phyloP scores from a whole-genome alignment of 2,329 filamentous ascomycete species.

The Cercospora canescens region DNA sequence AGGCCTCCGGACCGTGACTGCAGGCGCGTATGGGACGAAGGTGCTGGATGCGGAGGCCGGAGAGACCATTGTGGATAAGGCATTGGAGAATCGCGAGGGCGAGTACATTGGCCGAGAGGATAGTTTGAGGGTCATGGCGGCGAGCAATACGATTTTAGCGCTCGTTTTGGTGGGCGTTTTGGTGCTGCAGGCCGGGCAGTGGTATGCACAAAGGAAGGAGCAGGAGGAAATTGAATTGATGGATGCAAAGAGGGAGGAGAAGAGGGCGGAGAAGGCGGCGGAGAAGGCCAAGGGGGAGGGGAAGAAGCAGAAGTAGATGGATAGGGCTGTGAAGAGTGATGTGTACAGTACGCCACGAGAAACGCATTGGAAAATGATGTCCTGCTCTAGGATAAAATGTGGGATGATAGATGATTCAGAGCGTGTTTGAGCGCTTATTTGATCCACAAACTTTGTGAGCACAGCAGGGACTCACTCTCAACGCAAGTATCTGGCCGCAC shows the following conservation, averaged over 20 bases:
- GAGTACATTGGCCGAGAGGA: slow-evolving; percentile 82
- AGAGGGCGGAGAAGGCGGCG: slow-evolving; percentile 39
- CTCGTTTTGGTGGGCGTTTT: slow-evolving; percentile 88
- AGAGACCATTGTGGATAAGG: slow-evolving; percentile 36
- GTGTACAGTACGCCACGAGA: not conserved
- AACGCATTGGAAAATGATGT: not conserved
- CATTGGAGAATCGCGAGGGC: slow-evolving; percentile 47
- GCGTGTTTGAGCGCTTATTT: not conserved
- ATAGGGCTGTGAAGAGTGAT: too few species aligned
- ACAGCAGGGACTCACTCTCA: too few species aligned
- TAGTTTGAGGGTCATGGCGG: slow-evolving; percentile 83
- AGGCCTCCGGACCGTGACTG: slow-evolving; percentile 79
- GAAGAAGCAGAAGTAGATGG: slow-evolving; percentile 30
- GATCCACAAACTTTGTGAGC: not conserved
- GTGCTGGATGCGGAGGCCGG: slow-evolving; percentile 40
- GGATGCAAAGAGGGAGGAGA: slow-evolving; percentile 55
- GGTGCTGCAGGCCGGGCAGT: slow-evolving; percentile 92
- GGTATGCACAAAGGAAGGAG: slow-evolving; percentile 97
- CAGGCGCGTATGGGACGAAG: slow-evolving; percentile 63
- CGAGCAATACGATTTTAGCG: slow-evolving; percentile 94
- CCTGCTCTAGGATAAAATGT: not conserved
- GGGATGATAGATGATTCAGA: not conserved
- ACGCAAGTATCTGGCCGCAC: too few species aligned
- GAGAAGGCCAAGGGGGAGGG: slow-evolving; percentile 35
- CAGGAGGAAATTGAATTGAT: slow-evolving; percentile 72